Evolutionary conservation across 169 alveolate species (phyloP), one percentile per base, ranked within the genome.

Genomic region (Babesia sp.): DNA sequence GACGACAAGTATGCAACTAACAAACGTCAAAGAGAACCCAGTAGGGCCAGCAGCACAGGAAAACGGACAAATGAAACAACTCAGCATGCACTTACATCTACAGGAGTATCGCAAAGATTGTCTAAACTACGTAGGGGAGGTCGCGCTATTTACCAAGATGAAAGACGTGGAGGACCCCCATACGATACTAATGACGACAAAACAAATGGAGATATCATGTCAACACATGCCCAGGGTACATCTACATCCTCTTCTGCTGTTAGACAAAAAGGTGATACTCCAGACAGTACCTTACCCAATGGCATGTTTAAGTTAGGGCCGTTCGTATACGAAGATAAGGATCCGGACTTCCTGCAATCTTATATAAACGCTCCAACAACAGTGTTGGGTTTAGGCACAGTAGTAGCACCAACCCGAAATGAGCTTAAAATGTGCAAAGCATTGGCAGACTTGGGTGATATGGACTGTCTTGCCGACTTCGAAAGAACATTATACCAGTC

Each of bases 401-500:
- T 57, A 7, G 82, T 70, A 53, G 11, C 78, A 8, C 87, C 87
- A 2, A 71, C 87, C 5, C 64, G 71, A 24, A 70, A 79, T n/a
- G 87, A 79, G 51, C 53, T 79, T 33, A 67, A 58, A 24, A 70
- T 79, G 78, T 71, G 53, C 50, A 22, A 20, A 26, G 69, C 73
- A 29, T 41, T 79, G 54, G 22, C 56, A 28, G 20, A 55, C 34
- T 45, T 71, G 34, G 66, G 71, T 4, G 78, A 79, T 36, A 20
- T 9, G 16, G 53, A 29, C 1, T 18, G 67, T 3, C 64, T 60
- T 0, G 36, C 31, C 24, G 44, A 28, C 0, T 79, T 66, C 22
- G 87, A 79, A 68, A 59, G 57, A 54, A 37, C 80, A 8, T 33
- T 79, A 42, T 71, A 79, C 42, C 87, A 79, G 46, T 39, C 81